These are phyloP conservation scores for Umbelopsis sp. DNA, from an alignment of 371 early-diverging fungal species.

Conservation along the genomic window DNA sequence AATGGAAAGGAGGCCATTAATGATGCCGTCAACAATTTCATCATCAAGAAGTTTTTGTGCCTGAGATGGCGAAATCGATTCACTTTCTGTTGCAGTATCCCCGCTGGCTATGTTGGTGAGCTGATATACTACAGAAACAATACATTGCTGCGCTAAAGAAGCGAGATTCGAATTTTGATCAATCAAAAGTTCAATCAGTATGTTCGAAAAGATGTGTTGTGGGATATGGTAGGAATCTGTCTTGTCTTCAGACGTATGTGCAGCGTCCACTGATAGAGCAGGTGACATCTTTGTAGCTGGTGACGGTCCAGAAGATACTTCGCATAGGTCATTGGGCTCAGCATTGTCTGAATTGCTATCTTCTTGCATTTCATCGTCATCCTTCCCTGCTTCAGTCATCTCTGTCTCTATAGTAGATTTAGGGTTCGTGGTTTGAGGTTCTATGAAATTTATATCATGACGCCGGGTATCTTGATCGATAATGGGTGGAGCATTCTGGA, in stretches of 20 bases:
- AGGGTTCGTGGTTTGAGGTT: neutral
- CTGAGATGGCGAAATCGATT: conserved; percentile 19
- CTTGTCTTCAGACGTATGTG: neutral
- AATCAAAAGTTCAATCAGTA: conserved; percentile 45
- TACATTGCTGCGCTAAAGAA: conserved; percentile 45
- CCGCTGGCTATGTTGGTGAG: conserved; percentile 29
- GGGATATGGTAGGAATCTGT: conserved; percentile 20
- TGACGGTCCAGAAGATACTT: neutral
- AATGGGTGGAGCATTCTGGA: conserved; percentile 33
- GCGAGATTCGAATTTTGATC: conserved; percentile 53
- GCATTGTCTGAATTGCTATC: neutral
- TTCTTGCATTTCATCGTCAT: neutral
- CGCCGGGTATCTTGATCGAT: conserved; percentile 20
- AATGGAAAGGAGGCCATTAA: conserved; percentile 48
- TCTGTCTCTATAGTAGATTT: neutral
- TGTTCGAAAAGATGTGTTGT: conserved; percentile 38
- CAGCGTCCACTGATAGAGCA: no score
- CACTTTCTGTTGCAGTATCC: conserved; percentile 20
- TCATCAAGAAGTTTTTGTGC: conserved; percentile 44
- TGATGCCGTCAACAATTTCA: conserved; percentile 59
- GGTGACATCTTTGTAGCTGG: no score
- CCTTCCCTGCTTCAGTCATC: neutral
- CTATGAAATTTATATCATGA: neutral
- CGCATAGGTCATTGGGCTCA: neutral
- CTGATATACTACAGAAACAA: conserved; percentile 51